Evolutionary conservation across 169 alveolate species (phyloP).

Genomic region (Plasmodium vivax): DNA sequence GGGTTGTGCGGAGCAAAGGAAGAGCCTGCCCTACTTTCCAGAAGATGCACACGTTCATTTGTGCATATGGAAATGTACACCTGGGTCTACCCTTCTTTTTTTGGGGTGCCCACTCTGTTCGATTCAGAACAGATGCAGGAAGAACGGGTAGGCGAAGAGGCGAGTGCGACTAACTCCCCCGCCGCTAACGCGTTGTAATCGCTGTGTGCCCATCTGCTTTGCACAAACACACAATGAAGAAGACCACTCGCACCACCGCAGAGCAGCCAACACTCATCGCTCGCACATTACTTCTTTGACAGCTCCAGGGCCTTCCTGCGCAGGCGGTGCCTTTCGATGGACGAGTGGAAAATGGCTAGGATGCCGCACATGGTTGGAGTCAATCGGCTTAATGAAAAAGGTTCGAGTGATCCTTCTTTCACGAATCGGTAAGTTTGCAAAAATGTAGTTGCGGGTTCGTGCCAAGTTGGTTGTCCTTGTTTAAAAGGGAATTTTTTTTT

Average conservation of each 20-base stretch:
- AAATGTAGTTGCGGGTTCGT: neutral
- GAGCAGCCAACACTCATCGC: neutral
- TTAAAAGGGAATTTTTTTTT: neutral
- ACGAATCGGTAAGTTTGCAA: neutral
- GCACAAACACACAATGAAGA: neutral
- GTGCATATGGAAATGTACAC: neutral
- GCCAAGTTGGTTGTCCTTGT: neutral
- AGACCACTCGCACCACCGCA: neutral
- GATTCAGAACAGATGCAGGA: neutral
- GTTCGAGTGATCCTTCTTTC: neutral
- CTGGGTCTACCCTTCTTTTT: neutral
- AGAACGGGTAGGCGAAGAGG: neutral
- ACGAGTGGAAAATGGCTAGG: constrained; percentile 60
- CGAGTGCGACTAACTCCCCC: neutral
- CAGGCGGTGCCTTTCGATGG: constrained; percentile 45
- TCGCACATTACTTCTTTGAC: constrained; percentile 27
- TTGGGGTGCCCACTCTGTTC: neutral
- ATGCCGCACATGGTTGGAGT: constrained; percentile 51
- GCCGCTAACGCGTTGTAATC: neutral
- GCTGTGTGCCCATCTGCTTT: neutral
- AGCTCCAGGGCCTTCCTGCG: constrained; percentile 64
- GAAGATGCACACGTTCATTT: neutral
- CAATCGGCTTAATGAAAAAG: neutral
- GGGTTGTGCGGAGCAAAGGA: neutral
- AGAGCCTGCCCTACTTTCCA: neutral